Conservation (phyloP, 768 basidiomycete species). For the Lentinus tigrinus region DNA sequence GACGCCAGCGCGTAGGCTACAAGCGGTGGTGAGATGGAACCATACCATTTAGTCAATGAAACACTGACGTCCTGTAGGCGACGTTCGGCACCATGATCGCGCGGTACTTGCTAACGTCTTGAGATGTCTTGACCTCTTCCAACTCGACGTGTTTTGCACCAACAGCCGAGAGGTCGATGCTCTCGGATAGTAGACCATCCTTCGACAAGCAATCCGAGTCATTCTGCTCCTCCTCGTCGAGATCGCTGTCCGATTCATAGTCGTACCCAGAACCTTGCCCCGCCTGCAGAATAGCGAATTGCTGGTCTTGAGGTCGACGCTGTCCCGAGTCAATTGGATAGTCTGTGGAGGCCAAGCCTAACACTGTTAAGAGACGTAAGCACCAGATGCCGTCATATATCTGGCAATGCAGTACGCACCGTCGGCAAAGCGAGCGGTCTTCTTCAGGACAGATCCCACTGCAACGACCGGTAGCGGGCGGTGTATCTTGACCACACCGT, state of each 20-base stretch:
- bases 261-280: constrained; percentile 17
- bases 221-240: constrained; percentile 16
- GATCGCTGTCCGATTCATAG: constrained; percentile 23
- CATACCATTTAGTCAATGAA: too few species aligned
- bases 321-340: neutral
- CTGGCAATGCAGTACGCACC: neutral
- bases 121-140: neutral
- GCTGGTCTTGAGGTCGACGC: constrained; percentile 4
- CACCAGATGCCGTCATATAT: neutral
- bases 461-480: constrained; percentile 1
- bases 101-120: neutral
- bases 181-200: neutral
- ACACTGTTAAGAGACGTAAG: constrained; percentile 1
- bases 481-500: neutral
- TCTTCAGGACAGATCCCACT: neutral
- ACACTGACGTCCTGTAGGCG: constrained; percentile 20
- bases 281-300: neutral
- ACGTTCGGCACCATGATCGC: constrained; percentile 15
- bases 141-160: neutral
- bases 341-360: neutral
- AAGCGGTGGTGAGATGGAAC: constrained; percentile 7
- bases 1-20: constrained; percentile 37
- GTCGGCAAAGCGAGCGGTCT: neutral
- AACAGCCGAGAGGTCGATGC: neutral
- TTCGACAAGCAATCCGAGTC: neutral